Evolutionary conservation across 1,139 yeast species (phyloP).

Genomic region (Pneumocystis murina): DNA sequence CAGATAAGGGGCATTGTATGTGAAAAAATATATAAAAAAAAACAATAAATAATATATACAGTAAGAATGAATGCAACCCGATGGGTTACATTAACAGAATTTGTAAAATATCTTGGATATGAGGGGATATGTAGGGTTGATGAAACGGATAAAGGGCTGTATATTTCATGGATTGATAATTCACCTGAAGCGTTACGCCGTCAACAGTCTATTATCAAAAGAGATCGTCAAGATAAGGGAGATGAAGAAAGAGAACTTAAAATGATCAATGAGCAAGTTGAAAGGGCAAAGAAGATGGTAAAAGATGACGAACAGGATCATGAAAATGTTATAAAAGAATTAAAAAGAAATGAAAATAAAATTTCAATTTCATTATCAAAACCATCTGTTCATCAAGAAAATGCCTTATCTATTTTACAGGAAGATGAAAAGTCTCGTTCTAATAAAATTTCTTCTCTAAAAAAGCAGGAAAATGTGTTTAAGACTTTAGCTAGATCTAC

Average conservation of each 20-base stretch:
- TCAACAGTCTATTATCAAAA: conserved; percentile 26
- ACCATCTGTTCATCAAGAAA: conserved; percentile 12
- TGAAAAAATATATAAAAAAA: not conserved
- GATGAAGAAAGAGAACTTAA: conserved; percentile 34
- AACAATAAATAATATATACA: conserved; percentile 54
- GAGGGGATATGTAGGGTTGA: conserved; percentile 46
- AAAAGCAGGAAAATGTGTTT: not conserved
- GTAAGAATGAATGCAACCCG: conserved; percentile 80
- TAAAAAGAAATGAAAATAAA: not conserved
- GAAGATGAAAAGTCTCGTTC: not conserved
- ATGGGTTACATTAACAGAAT: conserved; percentile 58
- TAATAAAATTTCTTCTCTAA: conserved; percentile 1
- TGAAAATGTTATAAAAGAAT: not conserved
- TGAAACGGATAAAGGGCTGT: conserved; percentile 30
- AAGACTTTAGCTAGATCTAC: conserved; percentile 3
- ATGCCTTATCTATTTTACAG: not conserved
- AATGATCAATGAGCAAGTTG: conserved; percentile 40
- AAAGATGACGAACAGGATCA: conserved; percentile 15
- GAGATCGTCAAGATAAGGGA: conserved; percentile 27
- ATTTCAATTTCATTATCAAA: not conserved
- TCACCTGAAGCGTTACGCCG: conserved; percentile 33
- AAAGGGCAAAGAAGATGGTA: conserved; percentile 26
- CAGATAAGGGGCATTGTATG: not conserved
- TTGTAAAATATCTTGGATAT: conserved; percentile 49
- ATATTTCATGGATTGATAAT: conserved; percentile 41